Conservation (phyloP, 2,329 filamentous ascomycete genomes). For the Chalaropsis thielavioides region DNA sequence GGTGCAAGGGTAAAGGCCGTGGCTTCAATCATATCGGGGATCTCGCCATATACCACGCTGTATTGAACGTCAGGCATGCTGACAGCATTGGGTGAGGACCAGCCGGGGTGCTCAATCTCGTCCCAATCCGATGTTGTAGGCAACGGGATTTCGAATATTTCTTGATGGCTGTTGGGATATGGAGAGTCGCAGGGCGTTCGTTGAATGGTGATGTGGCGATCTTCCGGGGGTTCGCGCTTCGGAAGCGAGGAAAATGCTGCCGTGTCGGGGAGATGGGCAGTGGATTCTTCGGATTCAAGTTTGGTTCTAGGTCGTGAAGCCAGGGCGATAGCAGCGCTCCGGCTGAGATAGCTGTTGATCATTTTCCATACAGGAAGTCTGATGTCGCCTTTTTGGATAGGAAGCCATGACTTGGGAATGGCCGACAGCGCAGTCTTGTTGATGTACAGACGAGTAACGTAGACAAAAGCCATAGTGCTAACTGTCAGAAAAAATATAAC, state of each 20-base stretch:
- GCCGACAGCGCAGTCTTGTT: conserved; percentile 63
- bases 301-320: conserved; percentile 51
- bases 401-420: conserved; percentile 78
- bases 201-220: background rate
- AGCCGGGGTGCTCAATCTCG: conserved; percentile 70
- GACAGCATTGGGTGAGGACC: conserved; percentile 63
- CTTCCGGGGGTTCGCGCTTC: background rate
- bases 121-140: conserved; percentile 48
- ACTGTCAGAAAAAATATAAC: conserved; percentile 62
- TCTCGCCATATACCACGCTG: conserved; percentile 61
- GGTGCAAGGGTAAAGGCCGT: conserved; percentile 80
- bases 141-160: background rate
- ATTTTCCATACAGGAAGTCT: conserved; percentile 58
- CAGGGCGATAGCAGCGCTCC: conserved; percentile 70
- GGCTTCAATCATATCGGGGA: conserved; percentile 82
- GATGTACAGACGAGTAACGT: conserved; percentile 71
- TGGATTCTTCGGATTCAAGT: background rate
- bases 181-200: background rate
- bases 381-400: conserved; percentile 73
- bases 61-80: conserved; percentile 77
- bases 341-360: conserved; percentile 55
- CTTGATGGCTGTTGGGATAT: background rate
- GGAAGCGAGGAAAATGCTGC: background rate
- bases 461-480: conserved; percentile 58
- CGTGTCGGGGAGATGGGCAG: background rate